phyloP scores from a whole-genome alignment of 2,329 filamentous ascomycete species.

The Lachnellula subtilissima region DNA sequence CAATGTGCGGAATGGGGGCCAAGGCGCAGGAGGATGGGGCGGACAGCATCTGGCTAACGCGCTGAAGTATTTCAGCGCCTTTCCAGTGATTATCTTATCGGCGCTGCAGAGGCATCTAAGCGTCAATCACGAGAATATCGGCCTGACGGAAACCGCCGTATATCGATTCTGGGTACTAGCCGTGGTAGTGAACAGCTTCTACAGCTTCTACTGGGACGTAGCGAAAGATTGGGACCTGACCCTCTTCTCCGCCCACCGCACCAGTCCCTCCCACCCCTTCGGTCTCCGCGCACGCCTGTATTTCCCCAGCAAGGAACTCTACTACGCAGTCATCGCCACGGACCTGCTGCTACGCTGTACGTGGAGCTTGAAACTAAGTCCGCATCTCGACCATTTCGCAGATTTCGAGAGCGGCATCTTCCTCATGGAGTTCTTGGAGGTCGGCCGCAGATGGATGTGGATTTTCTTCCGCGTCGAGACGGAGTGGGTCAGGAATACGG shows the following conservation, averaged over 20 bases:
- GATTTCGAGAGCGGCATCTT: slow-evolving; percentile 89
- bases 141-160: slow-evolving; percentile 37
- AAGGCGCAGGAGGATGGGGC: slow-evolving; percentile 60
- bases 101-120: slow-evolving; percentile 64
- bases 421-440: slow-evolving; percentile 78
- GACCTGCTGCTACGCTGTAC: slow-evolving; percentile 83
- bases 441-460: slow-evolving; percentile 90
- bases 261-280: slow-evolving; percentile 60
- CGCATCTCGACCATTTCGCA: slow-evolving; percentile 75
- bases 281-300: slow-evolving; percentile 71
- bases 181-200: slow-evolving; percentile 77
- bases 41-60: slow-evolving; percentile 91
- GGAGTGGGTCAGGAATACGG: slow-evolving; percentile 68
- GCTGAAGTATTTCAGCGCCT: slow-evolving; percentile 87
- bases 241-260: slow-evolving; percentile 58
- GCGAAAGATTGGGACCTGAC: slow-evolving; percentile 95
- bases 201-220: slow-evolving; percentile 99
- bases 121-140: slow-evolving; percentile 33
- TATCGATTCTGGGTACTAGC: slow-evolving; percentile 64
- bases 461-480: slow-evolving; percentile 94
- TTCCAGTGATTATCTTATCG: slow-evolving; percentile 81
- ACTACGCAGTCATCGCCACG: slow-evolving; percentile 74
- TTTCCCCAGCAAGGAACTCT: slow-evolving; percentile 67
- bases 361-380: slow-evolving; percentile 83
- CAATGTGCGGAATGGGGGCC: slow-evolving; percentile 42